phyloP scores from a whole-genome alignment of 345 rosid genomes.

The Ceriops zippeliana region DNA sequence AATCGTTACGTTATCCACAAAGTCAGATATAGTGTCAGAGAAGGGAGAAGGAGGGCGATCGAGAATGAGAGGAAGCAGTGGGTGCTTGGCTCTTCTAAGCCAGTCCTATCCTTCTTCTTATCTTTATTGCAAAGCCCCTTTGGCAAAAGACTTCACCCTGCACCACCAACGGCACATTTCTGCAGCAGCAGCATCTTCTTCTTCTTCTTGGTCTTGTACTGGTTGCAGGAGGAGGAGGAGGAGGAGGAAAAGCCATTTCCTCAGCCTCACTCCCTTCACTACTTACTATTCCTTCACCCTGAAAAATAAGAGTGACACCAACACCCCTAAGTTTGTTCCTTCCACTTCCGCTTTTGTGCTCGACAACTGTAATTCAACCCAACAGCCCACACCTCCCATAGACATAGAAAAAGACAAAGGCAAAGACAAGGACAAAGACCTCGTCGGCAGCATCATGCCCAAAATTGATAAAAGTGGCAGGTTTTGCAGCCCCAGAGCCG shows the following conservation, averaged over 20 bases:
- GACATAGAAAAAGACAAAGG: slow-evolving; percentile 28
- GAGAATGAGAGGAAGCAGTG: slow-evolving; percentile 27
- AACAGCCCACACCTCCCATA: not conserved
- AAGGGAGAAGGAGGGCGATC: not conserved
- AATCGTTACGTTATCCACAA: slow-evolving; percentile 3
- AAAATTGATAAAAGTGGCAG: slow-evolving; percentile 87
- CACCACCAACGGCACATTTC: slow-evolving; percentile 1
- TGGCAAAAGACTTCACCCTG: slow-evolving; percentile 3
- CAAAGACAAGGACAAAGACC: not conserved
- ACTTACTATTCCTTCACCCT: not conserved
- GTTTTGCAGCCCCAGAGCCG: slow-evolving; percentile 97
- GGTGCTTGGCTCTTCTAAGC: slow-evolving; percentile 43
- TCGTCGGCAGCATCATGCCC: slow-evolving; percentile 37
- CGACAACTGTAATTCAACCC: slow-evolving; percentile 24
- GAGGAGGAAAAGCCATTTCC: slow-evolving; percentile 3
- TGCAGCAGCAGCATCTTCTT: not conserved
- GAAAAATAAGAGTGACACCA: not conserved
- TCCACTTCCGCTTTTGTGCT: slow-evolving; percentile 41
- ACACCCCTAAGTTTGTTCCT: slow-evolving; percentile 4
- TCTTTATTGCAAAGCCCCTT: slow-evolving; percentile 5
- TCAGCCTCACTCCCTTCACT: not conserved
- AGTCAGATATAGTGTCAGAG: too few relatives aligned
- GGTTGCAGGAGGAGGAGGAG: too few relatives aligned
- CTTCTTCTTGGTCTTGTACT: not conserved
- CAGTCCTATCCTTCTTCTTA: slow-evolving; percentile 11